Evolutionary conservation across 768 basidiomycete species (phyloP), one percentile per base, ranked within the genome.

Genomic region (Lactifluus volemus): DNA sequence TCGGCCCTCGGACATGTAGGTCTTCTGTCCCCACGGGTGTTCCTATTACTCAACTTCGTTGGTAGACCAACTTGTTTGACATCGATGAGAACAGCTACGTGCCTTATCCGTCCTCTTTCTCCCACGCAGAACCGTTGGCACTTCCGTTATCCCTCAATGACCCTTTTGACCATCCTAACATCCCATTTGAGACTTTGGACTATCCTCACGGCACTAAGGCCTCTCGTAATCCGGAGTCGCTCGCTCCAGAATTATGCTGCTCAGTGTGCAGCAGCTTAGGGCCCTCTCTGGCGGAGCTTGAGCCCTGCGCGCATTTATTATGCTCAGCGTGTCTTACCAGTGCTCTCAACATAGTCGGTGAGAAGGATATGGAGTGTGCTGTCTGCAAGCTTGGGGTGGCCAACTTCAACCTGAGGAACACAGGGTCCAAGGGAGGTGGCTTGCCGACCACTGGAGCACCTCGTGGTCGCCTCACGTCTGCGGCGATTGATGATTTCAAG

Each of bases 341-440:
- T 53, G 88, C 89, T 8, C 77, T 93, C 54, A 93, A 93, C 66
- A 92, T 92, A 54, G 91, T 92, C 17, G 90, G 90, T 7, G 90
- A 93, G 72, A 92, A 92, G 69, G 86, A 88, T 60, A 89, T 92
- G 81, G 81, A 85, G 61, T 93, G 91, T 63, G 85, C 88, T 17
- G 85, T 89, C 34, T 93, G 90, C 73, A 85, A 84, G 67, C 72
- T 71, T 44, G 79, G 81, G 38, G 89, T 92, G 21, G 77, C 76
- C 34, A 84, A 88, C 68, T 92, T 92, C 70, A 60, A 53, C 55
- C 51, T 68, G 54, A 66, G 63, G 38, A 66, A 64, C 15, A 65
- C 60, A 34, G 61, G 61, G 48, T 69, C 73, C 36, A 71, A 74
- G 9, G 70, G 70, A 30, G 61, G 65, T 38, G 36, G 25, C 42